Evolutionary conservation across 495 filamentous ascomycete genomes (phyloP), one percentile per base, ranked within the genome.

Genomic region (Collariella sp.): DNA sequence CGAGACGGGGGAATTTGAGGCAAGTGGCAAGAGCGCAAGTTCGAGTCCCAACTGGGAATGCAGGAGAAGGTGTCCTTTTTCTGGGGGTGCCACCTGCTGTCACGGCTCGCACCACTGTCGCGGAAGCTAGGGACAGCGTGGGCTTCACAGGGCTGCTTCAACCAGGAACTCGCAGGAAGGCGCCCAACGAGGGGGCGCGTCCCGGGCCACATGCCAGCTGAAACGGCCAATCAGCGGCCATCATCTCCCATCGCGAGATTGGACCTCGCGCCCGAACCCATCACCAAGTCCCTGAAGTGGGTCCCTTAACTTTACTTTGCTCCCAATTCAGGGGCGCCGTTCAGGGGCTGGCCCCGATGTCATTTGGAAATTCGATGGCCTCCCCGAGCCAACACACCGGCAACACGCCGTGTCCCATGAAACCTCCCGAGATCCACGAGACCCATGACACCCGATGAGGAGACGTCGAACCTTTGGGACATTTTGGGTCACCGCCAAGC

Each of bases 171-270:
- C n/a, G n/a, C n/a, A n/a, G n/a, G n/a, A n/a, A n/a, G n/a, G n/a
- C n/a, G n/a, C n/a, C n/a, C n/a, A n/a, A n/a, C n/a, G n/a, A n/a
- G n/a, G 46, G 52, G 55, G 50, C 18, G 35, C 34, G 57, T 26
- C 26, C 46, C 26, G 41, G 40, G 16, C 46, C 45, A 54, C 59
- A 60, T 55, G 55, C 51, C 55, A 48, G 31, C 9, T n/a, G 16
- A 41, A 10, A 9, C 38, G 34, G 23, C 56, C 56, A 62, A 64
- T 62, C 50, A 59, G 44, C 23, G 29, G 4, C 23, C 45, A 44
- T 36, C 44, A 61, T 61, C 58, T 60, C 59, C 58, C 46, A 57
- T 67, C 45, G 61, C 63, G 65, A 67, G 48, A 67, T 67, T 67
- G 62, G 53, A 43, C 34, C 35, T 44, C 50, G 56, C 34, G 6